phyloP scores from a whole-genome alignment of 345 rosid species.

The Citrus mangshanensis region DNA sequence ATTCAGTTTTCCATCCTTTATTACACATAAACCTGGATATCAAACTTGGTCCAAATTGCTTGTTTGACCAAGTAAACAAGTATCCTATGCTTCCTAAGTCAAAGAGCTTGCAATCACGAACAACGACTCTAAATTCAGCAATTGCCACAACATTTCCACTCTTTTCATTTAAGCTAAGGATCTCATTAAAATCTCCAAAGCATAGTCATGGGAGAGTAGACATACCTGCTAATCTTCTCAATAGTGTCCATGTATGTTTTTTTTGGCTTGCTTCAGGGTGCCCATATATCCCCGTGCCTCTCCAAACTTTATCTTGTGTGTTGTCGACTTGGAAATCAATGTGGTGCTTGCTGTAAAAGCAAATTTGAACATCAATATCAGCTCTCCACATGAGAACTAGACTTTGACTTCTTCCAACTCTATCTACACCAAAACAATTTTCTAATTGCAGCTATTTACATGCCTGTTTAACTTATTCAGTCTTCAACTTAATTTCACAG shows the following conservation, averaged over 20 bases:
- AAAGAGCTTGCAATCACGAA: not conserved
- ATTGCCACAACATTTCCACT: not conserved
- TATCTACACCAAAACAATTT: too few species aligned
- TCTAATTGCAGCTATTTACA: not conserved
- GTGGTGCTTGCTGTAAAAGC: too few species aligned
- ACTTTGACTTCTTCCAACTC: not conserved
- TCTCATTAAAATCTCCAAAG: not conserved
- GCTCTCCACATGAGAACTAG: too few species aligned
- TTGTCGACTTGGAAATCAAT: not conserved
- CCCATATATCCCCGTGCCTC: not conserved
- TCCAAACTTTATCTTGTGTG: not conserved
- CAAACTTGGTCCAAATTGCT: not conserved
- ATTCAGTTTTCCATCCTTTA: too few species aligned
- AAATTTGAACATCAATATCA: too few species aligned
- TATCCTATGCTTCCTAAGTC: not conserved
- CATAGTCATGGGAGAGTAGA: too few species aligned
- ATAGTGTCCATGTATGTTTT: not conserved
- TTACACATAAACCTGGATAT: not conserved
- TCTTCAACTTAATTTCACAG: too few species aligned
- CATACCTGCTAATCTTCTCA: too few species aligned
- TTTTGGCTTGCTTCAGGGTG: too few species aligned
- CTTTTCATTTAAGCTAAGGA: not conserved
- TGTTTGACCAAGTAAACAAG: not conserved
- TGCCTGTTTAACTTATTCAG: not conserved
- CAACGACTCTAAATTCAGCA: not conserved